These are phyloP conservation scores for Monosporozyma unispora DNA, from an alignment of 805 yeast genomes.

Conservation along the genomic window DNA sequence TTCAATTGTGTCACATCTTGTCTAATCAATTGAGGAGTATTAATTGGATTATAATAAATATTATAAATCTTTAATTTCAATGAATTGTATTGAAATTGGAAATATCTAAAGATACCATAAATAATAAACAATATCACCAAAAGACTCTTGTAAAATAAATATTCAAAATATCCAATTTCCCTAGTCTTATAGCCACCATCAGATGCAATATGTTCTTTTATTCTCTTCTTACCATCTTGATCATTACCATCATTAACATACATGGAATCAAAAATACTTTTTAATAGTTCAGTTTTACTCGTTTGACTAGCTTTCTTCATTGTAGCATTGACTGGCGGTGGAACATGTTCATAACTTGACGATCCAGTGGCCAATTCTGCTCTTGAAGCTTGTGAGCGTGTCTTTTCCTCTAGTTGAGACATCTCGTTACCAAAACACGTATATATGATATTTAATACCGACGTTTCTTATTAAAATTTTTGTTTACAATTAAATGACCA, in stretches of 20 bases:
- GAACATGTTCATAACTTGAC: conserved; percentile 8
- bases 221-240: background rate
- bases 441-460: background rate
- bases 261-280: conserved; percentile 16
- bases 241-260: conserved; percentile 7
- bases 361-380: background rate
- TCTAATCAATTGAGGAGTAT: conserved; percentile 77
- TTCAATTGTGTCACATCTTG: conserved; percentile 64
- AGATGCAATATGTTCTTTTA: conserved; percentile 1
- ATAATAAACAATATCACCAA: conserved; percentile 45
- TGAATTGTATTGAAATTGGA: conserved; percentile 44
- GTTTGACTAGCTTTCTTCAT: conserved; percentile 9
- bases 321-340: conserved; percentile 17
- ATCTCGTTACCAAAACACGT: background rate
- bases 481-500: background rate
- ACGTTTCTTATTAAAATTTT: background rate
- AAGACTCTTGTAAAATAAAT: conserved; percentile 37
- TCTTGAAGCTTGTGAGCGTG: conserved; percentile 1
- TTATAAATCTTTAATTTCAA: conserved; percentile 49
- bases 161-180: conserved; percentile 14
- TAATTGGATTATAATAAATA: conserved; percentile 57
- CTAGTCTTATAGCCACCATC: conserved; percentile 12
- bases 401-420: conserved; percentile 1
- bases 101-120: conserved; percentile 47
- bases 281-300: conserved; percentile 12